Evolutionary conservation across 2,329 filamentous ascomycete genomes (phyloP).

Genomic region (Akanthomyces muscarius): DNA sequence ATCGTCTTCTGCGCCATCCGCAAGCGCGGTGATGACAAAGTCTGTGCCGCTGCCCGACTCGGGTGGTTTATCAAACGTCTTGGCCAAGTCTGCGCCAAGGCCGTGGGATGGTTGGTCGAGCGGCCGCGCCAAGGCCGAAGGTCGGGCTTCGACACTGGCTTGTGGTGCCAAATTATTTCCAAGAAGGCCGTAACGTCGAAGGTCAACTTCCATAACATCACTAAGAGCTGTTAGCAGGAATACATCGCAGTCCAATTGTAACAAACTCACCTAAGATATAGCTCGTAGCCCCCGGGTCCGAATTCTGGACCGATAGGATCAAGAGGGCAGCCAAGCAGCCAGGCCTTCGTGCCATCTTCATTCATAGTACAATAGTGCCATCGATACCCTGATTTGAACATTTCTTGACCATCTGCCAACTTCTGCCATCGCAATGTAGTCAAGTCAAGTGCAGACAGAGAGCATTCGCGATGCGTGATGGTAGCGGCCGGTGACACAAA

Average conservation of each 20-base stretch:
- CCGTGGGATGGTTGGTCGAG: constrained; percentile 57
- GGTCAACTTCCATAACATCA: constrained; percentile 89
- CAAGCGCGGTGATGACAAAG: constrained; percentile 83
- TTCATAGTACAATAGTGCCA: constrained; percentile 99
- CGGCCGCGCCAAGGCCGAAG: constrained; percentile 44
- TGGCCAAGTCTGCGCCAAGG: constrained; percentile 80
- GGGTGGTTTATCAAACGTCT: constrained; percentile 80
- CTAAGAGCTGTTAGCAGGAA: constrained; percentile 35
- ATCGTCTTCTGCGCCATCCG: constrained; percentile 70
- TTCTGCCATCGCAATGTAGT: constrained; percentile 90
- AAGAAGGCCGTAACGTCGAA: constrained; percentile 85
- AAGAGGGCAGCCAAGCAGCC: constrained; percentile 88
- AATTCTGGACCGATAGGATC: constrained; percentile 63
- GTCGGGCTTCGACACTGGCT: constrained; percentile 46
- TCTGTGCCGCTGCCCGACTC: constrained; percentile 84
- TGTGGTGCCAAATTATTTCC: constrained; percentile 68
- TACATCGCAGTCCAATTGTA: background rate
- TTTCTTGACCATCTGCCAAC: constrained; percentile 86
- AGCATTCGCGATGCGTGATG: constrained; percentile 82
- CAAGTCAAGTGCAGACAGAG: constrained; percentile 82
- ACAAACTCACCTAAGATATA: constrained; percentile 64
- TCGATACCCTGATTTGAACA: constrained; percentile 86
- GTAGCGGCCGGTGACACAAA: constrained; percentile 90
- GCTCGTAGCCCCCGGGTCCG: constrained; percentile 70
- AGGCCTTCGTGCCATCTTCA: constrained; percentile 90